Evolutionary conservation across 2,329 filamentous ascomycete genomes (phyloP).

Genomic region (Fusarium xylarioides): DNA sequence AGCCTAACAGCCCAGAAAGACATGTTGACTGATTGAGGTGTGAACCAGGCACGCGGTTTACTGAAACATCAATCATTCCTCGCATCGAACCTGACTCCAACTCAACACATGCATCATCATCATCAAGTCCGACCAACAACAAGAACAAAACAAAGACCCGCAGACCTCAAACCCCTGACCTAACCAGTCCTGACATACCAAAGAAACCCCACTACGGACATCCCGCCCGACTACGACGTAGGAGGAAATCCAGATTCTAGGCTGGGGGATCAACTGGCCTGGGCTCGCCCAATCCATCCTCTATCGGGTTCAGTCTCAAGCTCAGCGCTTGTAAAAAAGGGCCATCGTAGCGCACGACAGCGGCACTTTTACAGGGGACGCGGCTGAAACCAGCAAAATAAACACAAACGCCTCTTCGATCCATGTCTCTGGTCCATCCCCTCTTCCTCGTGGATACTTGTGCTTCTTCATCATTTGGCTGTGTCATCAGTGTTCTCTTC

Average conservation of each 20-base stretch:
- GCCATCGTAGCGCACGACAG: slow-evolving; percentile 10
- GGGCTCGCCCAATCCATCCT: slow-evolving; percentile 4
- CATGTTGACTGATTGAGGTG: background rate
- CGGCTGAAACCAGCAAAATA: slow-evolving; percentile 33
- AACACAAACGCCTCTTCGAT: slow-evolving; percentile 26
- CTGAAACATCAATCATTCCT: slow-evolving; percentile 33
- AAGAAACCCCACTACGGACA: slow-evolving; percentile 32
- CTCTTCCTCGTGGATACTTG: slow-evolving; percentile 22
- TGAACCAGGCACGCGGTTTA: slow-evolving; percentile 22
- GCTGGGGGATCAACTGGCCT: slow-evolving; percentile 29
- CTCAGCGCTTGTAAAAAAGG: slow-evolving; percentile 7
- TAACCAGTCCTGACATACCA: slow-evolving; percentile 23
- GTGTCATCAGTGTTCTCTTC: slow-evolving; percentile 17
- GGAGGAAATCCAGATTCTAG: slow-evolving; percentile 17
- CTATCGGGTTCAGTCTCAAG: background rate
- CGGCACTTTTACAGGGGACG: slow-evolving; percentile 19
- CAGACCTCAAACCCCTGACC: slow-evolving; percentile 30
- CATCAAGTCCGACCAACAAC: background rate
- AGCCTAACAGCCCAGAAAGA: background rate
- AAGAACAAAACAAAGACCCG: slow-evolving; percentile 17
- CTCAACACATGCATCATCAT: background rate
- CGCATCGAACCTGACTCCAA: background rate
- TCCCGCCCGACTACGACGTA: slow-evolving; percentile 32
- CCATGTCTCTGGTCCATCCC: background rate
- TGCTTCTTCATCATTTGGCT: slow-evolving; percentile 2